phyloP scores from a whole-genome alignment of 2,329 filamentous ascomycete species.

The Penicillium sp. region DNA sequence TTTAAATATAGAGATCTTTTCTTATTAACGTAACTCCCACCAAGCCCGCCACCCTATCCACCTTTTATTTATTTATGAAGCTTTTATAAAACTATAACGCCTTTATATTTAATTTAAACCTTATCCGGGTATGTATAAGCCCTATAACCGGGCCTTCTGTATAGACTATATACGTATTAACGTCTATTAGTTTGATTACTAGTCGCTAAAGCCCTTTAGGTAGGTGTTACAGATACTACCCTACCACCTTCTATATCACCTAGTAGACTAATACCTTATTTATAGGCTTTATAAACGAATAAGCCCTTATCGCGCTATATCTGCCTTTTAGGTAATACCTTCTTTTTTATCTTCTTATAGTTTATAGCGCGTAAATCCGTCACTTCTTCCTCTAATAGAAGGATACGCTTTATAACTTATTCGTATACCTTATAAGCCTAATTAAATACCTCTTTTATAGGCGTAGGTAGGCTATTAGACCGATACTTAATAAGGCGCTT shows the following conservation, averaged over 20 bases:
- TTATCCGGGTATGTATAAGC: neutral
- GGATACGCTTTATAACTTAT: too few species aligned
- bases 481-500: too few species aligned
- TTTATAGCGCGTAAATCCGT: neutral
- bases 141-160: neutral
- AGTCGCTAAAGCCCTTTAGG: neutral
- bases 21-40: too few species aligned
- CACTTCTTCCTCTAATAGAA: too few species aligned
- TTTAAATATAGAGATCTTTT: neutral
- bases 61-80: too few species aligned
- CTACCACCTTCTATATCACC: neutral
- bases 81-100: neutral
- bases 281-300: neutral
- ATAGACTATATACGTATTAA: neutral
- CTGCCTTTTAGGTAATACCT: neutral
- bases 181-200: neutral
- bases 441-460: too few species aligned
- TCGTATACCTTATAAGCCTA: too few species aligned
- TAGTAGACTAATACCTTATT: neutral
- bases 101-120: neutral
- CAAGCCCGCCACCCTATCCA: too few species aligned
- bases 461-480: too few species aligned
- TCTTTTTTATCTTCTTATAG: neutral
- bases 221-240: neutral
- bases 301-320: neutral